These are phyloP conservation scores for Noccaea bulbosa DNA, from an alignment of 345 rosid genomes.

Conservation along the genomic window DNA sequence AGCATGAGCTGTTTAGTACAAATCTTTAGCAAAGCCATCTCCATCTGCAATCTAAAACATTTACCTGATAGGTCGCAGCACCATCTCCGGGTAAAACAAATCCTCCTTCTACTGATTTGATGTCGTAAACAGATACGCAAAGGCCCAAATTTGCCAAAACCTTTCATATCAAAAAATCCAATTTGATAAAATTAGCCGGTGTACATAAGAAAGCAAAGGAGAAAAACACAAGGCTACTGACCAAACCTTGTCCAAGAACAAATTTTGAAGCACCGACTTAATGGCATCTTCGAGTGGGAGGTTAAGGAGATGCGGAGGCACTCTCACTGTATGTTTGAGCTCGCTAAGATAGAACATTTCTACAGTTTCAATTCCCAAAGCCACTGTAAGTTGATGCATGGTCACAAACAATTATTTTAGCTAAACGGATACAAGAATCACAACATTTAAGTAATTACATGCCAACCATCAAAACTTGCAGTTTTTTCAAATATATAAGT, in stretches of 20 bases:
- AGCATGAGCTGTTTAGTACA: background rate
- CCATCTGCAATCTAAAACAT: background rate
- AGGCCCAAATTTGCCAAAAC: slow-evolving; percentile 79
- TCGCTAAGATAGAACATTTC: slow-evolving; percentile 78
- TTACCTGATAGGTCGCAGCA: slow-evolving; percentile 80
- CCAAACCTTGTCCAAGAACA: slow-evolving; percentile 82
- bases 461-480: too few species aligned
- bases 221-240: background rate
- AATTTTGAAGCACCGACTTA: slow-evolving; percentile 58
- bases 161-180: slow-evolving; percentile 43
- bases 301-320: slow-evolving; percentile 76
- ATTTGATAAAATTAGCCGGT: background rate
- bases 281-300: slow-evolving; percentile 72
- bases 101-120: slow-evolving; percentile 65
- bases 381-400: too few species aligned
- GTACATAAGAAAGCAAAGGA: background rate
- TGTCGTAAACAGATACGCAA: slow-evolving; percentile 75
- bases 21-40: too few species aligned
- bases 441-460: too few species aligned
- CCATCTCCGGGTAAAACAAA: slow-evolving; percentile 83
- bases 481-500: too few species aligned
- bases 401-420: too few species aligned
- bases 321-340: slow-evolving; percentile 71
- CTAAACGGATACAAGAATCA: too few species aligned
- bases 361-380: background rate